Evolutionary conservation across 495 filamentous ascomycete genomes (phyloP).

Genomic region (Annulohypoxylon bovei): DNA sequence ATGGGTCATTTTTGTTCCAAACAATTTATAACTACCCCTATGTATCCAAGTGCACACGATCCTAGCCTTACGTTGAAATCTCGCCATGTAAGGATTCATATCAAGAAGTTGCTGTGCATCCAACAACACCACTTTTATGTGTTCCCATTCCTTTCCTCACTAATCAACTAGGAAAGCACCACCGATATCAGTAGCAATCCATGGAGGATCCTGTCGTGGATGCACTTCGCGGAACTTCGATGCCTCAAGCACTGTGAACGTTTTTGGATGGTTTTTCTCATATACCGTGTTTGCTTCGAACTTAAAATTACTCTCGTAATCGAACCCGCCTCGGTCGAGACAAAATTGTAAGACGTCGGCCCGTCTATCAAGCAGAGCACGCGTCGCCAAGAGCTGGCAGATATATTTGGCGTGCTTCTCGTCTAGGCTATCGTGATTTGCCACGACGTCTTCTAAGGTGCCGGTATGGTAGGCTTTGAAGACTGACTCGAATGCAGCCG

Average conservation of each 20-base stretch:
- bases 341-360: constrained; percentile 16
- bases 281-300: neutral
- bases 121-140: neutral
- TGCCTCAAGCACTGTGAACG: neutral
- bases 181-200: neutral
- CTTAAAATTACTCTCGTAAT: constrained; percentile 10
- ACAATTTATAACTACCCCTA: neutral
- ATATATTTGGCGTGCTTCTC: neutral
- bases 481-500: constrained; percentile 9
- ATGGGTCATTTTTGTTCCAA: neutral
- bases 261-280: neutral
- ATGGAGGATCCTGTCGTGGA: neutral
- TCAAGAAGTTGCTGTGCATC: neutral
- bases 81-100: neutral
- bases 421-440: constrained; percentile 1
- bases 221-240: neutral
- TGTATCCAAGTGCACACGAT: neutral
- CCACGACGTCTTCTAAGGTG: constrained; percentile 1
- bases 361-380: neutral
- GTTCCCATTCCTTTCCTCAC: neutral
- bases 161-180: neutral
- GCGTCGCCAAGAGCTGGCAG: neutral
- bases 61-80: neutral
- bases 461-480: constrained; percentile 22
- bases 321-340: neutral